phyloP scores from a whole-genome alignment of 2,329 filamentous ascomycete species.

The Triangularia verruculosa region DNA sequence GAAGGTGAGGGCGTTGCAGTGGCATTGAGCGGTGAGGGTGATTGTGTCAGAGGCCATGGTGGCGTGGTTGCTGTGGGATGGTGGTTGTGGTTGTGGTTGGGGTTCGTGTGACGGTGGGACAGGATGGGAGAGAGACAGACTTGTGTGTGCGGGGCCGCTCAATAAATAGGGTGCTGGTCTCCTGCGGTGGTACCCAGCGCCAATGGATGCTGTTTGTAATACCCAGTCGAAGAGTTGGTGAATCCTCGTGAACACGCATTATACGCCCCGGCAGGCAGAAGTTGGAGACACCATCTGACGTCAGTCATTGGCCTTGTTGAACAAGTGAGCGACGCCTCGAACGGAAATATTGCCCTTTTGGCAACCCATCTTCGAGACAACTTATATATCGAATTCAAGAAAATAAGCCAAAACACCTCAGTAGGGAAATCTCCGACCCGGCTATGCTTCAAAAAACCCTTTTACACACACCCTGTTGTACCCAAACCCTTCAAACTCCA shows the following conservation, averaged over 20 bases:
- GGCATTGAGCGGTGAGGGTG: constrained; percentile 40
- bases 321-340: neutral
- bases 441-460: neutral
- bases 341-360: neutral
- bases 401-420: neutral
- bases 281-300: neutral
- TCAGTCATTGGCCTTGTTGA: neutral
- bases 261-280: neutral
- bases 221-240: neutral
- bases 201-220: neutral
- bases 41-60: constrained; percentile 14
- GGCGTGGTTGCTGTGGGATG: neutral
- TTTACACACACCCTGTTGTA: neutral
- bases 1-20: constrained; percentile 45
- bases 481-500: constrained; percentile 12
- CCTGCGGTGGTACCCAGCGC: neutral
- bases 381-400: neutral
- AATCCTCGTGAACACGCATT: neutral
- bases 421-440: neutral
- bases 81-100: neutral
- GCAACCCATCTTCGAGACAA: neutral
- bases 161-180: neutral
- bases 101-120: neutral
- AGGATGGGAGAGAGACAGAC: neutral
- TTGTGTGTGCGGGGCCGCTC: neutral